A percentile compares a stretch with the other conserved stretches of the same genome.
These are phyloP conservation scores for Pisolithus albus DNA, from an alignment of 768 basidiomycete genomes.

Conservation along the genomic window DNA sequence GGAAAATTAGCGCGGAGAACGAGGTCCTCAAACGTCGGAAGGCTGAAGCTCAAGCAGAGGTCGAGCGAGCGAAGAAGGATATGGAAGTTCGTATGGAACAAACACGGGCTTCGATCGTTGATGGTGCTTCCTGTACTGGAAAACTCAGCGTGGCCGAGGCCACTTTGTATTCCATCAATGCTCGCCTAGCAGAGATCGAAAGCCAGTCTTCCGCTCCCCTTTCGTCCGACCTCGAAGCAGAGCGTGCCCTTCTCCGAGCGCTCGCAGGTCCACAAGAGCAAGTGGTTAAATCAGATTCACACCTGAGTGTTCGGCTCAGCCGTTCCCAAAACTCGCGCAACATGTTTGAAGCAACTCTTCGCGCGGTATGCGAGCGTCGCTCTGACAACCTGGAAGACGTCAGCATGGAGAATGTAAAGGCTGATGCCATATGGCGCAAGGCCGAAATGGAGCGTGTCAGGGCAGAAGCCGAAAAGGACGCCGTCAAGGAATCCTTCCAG, in stretches of 20 bases:
- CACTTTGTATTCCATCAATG: conserved; percentile 57
- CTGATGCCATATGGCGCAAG: conserved; percentile 57
- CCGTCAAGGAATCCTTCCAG: conserved; percentile 52
- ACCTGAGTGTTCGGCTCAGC: conserved; percentile 50
- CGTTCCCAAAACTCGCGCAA: conserved; percentile 68
- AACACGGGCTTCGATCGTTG: conserved; percentile 60
- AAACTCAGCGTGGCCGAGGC: conserved; percentile 63
- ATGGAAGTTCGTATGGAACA: conserved; percentile 66
- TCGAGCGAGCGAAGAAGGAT: conserved; percentile 68
- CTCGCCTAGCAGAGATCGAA: conserved; percentile 55
- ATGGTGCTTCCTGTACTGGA: conserved; percentile 70
- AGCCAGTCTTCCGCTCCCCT: conserved; percentile 32
- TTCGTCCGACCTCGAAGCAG: conserved; percentile 60
- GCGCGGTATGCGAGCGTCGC: conserved; percentile 73
- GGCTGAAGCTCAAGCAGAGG: conserved; percentile 64
- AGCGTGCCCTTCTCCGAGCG: conserved; percentile 59
- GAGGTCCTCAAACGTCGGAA: conserved; percentile 62
- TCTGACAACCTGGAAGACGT: conserved; percentile 74
- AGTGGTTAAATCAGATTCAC: conserved; percentile 50
- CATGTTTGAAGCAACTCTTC: conserved; percentile 81
- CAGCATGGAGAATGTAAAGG: conserved; percentile 60
- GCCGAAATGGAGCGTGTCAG: conserved; percentile 66
- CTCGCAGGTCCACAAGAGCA: conserved; percentile 69
- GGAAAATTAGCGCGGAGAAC: conserved; percentile 55
- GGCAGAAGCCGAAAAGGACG: conserved; percentile 59